Evolutionary conservation across 805 yeast species (phyloP).

Genomic region (Barnettozyma salicaria): DNA sequence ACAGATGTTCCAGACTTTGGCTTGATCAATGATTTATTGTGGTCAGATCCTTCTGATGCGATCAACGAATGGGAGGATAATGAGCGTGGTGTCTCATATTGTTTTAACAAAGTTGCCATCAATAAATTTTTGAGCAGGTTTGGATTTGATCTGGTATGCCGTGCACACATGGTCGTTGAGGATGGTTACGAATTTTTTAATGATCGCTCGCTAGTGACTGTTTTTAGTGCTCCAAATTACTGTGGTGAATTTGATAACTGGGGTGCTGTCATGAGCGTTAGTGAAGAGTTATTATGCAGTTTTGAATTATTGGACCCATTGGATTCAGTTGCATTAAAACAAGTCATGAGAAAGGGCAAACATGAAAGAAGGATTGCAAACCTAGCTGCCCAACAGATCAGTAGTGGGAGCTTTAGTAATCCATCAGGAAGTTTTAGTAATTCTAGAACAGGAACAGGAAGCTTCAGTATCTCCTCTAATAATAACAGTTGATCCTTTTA

Average conservation of each 20-base stretch:
- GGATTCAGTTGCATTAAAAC: slow-evolving; percentile 88
- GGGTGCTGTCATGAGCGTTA: slow-evolving; percentile 98
- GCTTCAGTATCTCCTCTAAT: neutral
- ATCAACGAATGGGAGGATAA: slow-evolving; percentile 98
- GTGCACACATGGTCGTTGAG: slow-evolving; percentile 99
- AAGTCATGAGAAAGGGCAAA: slow-evolving; percentile 90
- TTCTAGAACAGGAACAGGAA: slow-evolving; percentile 1
- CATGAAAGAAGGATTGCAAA: slow-evolving; percentile 71
- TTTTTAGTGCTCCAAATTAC: slow-evolving; percentile 95
- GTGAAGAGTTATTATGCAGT: slow-evolving; percentile 86
- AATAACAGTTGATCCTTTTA: neutral
- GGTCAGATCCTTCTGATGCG: slow-evolving; percentile 99
- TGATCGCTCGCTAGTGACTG: slow-evolving; percentile 91
- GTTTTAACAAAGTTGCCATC: slow-evolving; percentile 97
- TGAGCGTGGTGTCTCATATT: slow-evolving; percentile 97
- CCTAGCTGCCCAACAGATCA: slow-evolving; percentile 21
- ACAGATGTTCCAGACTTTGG: slow-evolving; percentile 99
- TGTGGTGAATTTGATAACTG: slow-evolving; percentile 65
- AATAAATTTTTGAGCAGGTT: slow-evolving; percentile 92
- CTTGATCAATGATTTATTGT: slow-evolving; percentile 85
- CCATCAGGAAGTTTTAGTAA: slow-evolving; percentile 20
- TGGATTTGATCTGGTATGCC: slow-evolving; percentile 95
- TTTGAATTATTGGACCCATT: slow-evolving; percentile 92
- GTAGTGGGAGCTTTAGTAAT: slow-evolving; percentile 19
- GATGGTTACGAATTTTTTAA: slow-evolving; percentile 98